phyloP scores from a whole-genome alignment of 805 yeast genomes.

The Lipomyces sp. region DNA sequence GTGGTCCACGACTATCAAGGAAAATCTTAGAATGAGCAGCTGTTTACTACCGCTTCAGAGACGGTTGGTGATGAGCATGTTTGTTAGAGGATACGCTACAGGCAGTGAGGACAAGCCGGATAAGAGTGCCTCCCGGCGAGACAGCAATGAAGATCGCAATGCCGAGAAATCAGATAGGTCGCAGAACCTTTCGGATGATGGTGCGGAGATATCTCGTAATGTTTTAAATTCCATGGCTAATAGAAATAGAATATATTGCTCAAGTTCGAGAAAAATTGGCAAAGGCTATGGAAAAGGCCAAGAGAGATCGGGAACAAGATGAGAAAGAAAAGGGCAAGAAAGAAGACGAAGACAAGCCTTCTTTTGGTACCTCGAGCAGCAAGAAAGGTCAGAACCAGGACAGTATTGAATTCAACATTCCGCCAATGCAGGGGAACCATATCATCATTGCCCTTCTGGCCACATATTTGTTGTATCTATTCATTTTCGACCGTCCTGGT shows the following conservation, averaged over 20 bases:
- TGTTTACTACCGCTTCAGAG: not conserved
- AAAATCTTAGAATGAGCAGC: not conserved
- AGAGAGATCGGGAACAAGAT: slow-evolving; percentile 6
- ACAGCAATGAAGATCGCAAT: slow-evolving; percentile 5
- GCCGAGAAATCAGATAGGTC: slow-evolving; percentile 4
- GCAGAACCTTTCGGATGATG: not conserved
- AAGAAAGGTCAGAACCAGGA: slow-evolving; percentile 10
- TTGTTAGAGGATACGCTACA: slow-evolving; percentile 11
- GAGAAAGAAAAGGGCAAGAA: slow-evolving; percentile 7
- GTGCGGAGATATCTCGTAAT: not conserved
- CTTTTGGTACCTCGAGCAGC: not conserved
- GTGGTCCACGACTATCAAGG: slow-evolving; percentile 1
- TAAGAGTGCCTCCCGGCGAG: not conserved
- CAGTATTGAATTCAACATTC: slow-evolving; percentile 30
- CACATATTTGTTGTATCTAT: slow-evolving; percentile 19
- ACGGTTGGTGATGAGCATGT: slow-evolving; percentile 3
- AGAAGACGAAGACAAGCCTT: not conserved
- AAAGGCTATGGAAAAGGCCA: slow-evolving; percentile 23
- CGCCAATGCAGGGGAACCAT: slow-evolving; percentile 25
- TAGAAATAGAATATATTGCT: not conserved
- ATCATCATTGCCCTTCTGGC: slow-evolving; percentile 18
- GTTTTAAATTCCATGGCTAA: not conserved
- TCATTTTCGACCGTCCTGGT: slow-evolving; percentile 20
- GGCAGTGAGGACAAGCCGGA: slow-evolving; percentile 19
- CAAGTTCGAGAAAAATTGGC: slow-evolving; percentile 9